Percentiles rank a stretch among this genome's conserved stretches.
Evolutionary conservation across 495 filamentous ascomycete genomes (phyloP).

Genomic region (Aspergillus cristatus): DNA sequence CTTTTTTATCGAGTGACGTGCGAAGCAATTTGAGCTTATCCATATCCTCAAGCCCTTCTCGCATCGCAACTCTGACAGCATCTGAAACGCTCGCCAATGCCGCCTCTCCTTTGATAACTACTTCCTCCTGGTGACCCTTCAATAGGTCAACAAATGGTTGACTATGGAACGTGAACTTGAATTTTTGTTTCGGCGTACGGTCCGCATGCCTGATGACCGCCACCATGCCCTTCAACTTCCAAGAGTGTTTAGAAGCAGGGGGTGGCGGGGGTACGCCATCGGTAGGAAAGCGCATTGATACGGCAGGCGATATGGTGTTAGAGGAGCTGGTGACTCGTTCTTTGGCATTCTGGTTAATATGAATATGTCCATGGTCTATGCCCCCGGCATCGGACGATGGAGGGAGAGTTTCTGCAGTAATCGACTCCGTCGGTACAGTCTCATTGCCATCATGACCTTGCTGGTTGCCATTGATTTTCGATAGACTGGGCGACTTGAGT

Average conservation of each 20-base stretch:
- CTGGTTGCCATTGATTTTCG: slow-evolving; percentile 44
- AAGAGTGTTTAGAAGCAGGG: slow-evolving; percentile 86
- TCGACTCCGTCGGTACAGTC: slow-evolving; percentile 33
- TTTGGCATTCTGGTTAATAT: slow-evolving; percentile 10
- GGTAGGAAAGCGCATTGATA: slow-evolving; percentile 20
- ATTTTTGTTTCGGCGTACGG: slow-evolving; percentile 96
- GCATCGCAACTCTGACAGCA: slow-evolving; percentile 71
- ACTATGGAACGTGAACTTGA: slow-evolving; percentile 97
- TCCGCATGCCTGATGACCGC: slow-evolving; percentile 94
- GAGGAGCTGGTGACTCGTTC: slow-evolving; percentile 21
- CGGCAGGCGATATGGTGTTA: slow-evolving; percentile 21
- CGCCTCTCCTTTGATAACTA: slow-evolving; percentile 83
- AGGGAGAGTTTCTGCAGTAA: slow-evolving; percentile 34
- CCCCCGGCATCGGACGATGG: slow-evolving; percentile 41
- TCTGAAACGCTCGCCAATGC: slow-evolving; percentile 82
- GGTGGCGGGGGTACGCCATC: slow-evolving; percentile 45
- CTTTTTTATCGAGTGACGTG: slow-evolving; percentile 83
- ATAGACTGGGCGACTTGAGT: slow-evolving; percentile 56
- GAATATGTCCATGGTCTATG: slow-evolving; percentile 13
- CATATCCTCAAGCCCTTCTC: slow-evolving; percentile 70
- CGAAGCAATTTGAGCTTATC: slow-evolving; percentile 76
- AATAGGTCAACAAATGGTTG: slow-evolving; percentile 91
- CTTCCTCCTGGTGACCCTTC: slow-evolving; percentile 91
- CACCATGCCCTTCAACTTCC: slow-evolving; percentile 98
- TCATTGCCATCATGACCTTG: slow-evolving; percentile 30